Conservation (phyloP, 768 basidiomycete species). For the Mycena latifolia region DNA sequence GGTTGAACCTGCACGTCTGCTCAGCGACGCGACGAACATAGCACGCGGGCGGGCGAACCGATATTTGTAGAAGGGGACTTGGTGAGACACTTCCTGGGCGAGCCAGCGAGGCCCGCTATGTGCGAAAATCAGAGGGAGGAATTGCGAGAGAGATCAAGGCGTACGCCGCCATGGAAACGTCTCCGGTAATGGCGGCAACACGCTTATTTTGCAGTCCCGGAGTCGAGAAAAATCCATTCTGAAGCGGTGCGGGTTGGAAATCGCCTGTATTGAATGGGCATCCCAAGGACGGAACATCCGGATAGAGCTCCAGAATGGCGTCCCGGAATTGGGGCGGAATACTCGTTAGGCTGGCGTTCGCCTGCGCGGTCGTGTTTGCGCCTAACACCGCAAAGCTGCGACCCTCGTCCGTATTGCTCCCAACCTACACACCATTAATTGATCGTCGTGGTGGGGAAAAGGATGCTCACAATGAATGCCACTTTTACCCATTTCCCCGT, state of each 20-base stretch:
- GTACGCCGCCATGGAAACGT: slow-evolving; percentile 24
- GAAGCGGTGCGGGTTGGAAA: slow-evolving; percentile 19
- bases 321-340: slow-evolving; percentile 16
- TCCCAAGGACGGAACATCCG: slow-evolving; percentile 30
- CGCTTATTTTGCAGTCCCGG: slow-evolving; percentile 30
- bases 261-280: slow-evolving; percentile 35
- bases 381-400: slow-evolving; percentile 3
- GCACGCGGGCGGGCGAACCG: not conserved
- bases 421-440: slow-evolving; percentile 4
- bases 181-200: slow-evolving; percentile 24
- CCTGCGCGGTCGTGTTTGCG: slow-evolving; percentile 29
- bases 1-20: slow-evolving; percentile 24
- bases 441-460: not conserved
- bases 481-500: slow-evolving; percentile 28
- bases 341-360: slow-evolving; percentile 4
- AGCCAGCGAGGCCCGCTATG: slow-evolving; percentile 30
- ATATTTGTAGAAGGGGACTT: slow-evolving; percentile 34
- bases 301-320: slow-evolving; percentile 23
- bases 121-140: not conserved
- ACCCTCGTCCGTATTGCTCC: slow-evolving; percentile 34
- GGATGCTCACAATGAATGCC: slow-evolving; percentile 26
- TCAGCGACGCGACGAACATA: not conserved
- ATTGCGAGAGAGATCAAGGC: not conserved
- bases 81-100: slow-evolving; percentile 19
- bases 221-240: slow-evolving; percentile 9